Evolutionary conservation across 108 stramenopile species (phyloP), one percentile per base, ranked within the genome.

Genomic region (Nitzschia sp.): DNA sequence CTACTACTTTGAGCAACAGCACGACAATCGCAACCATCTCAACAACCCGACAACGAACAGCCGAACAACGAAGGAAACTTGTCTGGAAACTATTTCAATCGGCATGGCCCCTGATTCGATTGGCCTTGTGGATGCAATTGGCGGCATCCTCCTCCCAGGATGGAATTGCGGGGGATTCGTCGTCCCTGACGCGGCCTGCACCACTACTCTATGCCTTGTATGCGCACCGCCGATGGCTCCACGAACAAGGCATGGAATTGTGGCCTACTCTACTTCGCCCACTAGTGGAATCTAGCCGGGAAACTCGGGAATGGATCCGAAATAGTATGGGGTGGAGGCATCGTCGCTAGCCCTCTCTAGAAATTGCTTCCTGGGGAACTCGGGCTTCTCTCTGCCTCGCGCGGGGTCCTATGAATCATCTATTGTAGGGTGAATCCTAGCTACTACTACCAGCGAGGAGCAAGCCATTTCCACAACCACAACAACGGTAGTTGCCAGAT

Each of bases 191-290:
- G n/a, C 36, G 5, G 2, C 19, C 2, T 23, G 2, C 6, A 1
- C 33, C 5, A 1, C 17, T 59, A 1, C 4, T 27, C 8, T 25
- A 62, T 62, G 42, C 32, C 42, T 45, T 62, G 61, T 62, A 62
- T 62, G 61, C 61, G 13, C 33, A 62, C 46, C 61, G 61, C 23
- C 36, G 61, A 62, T 62, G 61, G 61, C 15, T 62, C 8, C 61
- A 62, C 11, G 24, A 42, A 42, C 32, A 62, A 62, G 35, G 35
- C 11, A 34, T 62, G 42, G 61, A 62, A 46, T 26, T 38, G 8
- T 62, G 24, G 4, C 61, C 35, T n/a, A 62, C 61, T 1, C 6
- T 62, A 19, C 42, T 62, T 8, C 19, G 26, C 13, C 61, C 61
- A 9, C 26, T 62, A 25, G 2, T 62, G 1, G 24, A 42, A 62